Evolutionary conservation across 2,329 filamentous ascomycete genomes (phyloP).

Genomic region (Fusarium armeniacum): DNA sequence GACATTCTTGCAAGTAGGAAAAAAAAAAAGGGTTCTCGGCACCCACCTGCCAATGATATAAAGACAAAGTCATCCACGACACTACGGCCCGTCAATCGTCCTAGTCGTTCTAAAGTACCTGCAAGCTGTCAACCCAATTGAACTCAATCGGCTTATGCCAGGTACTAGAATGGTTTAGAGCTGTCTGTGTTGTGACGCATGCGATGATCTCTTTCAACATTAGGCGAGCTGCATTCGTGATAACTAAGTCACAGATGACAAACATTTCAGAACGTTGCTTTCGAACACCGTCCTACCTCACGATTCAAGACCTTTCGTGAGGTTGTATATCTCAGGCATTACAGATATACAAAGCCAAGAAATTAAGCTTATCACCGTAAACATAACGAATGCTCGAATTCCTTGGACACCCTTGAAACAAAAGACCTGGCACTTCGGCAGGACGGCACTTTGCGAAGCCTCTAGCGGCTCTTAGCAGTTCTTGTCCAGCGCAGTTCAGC

Average conservation of each 20-base stretch:
- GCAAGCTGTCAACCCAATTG: background rate
- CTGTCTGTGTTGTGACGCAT: background rate
- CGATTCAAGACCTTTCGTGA: background rate
- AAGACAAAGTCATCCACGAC: background rate
- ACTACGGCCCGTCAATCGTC: background rate
- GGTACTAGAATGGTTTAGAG: background rate
- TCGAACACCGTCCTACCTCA: background rate
- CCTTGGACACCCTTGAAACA: background rate
- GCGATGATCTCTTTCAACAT: background rate
- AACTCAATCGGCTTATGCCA: background rate
- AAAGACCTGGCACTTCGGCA: slow-evolving; percentile 23
- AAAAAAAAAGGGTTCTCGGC: background rate
- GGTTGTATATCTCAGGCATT: background rate
- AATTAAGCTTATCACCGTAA: background rate
- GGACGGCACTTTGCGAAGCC: slow-evolving; percentile 37
- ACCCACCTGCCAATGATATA: slow-evolving; percentile 18
- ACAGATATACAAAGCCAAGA: background rate
- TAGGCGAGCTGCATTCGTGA: slow-evolving; percentile 37
- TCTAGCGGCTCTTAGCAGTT: slow-evolving; percentile 39
- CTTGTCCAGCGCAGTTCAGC: slow-evolving; percentile 32
- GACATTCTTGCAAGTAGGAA: too few species aligned
- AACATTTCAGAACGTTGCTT: background rate
- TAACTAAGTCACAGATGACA: slow-evolving; percentile 17
- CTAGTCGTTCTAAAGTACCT: background rate
- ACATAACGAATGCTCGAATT: background rate